Conservation (phyloP, 495 filamentous ascomycete species). For the Tricharina praecox region DNA sequence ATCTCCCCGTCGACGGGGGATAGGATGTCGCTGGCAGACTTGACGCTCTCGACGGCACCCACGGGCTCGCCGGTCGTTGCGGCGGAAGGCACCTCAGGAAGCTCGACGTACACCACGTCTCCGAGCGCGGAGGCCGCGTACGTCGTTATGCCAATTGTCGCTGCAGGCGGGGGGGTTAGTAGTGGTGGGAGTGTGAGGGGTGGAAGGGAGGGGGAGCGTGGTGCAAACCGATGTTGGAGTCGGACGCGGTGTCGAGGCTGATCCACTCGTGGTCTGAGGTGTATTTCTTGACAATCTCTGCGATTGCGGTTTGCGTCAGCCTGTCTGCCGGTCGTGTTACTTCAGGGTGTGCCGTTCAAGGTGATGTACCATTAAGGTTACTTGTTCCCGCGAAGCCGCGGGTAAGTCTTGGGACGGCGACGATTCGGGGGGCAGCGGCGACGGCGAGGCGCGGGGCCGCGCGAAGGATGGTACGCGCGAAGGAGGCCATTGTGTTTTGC, state of each 20-base stretch:
- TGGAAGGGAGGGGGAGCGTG: conserved; percentile 1
- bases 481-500: too few relatives aligned
- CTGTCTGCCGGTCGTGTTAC: too few relatives aligned
- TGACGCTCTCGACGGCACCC: conserved; percentile 93
- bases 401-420: too few relatives aligned
- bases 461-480: too few relatives aligned
- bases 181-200: background rate
- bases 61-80: conserved; percentile 58
- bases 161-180: conserved; percentile 27
- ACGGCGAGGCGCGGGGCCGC: too few relatives aligned
- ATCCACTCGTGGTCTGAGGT: conserved; percentile 98
- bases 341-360: too few relatives aligned
- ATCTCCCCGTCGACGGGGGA: conserved; percentile 67
- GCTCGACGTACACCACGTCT: conserved; percentile 93
- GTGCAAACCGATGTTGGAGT: conserved; percentile 32
- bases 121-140: conserved; percentile 84
- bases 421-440: too few relatives aligned
- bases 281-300: conserved; percentile 51
- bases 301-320: too few relatives aligned
- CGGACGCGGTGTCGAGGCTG: conserved; percentile 57
- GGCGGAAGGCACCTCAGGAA: conserved; percentile 48
- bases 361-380: too few relatives aligned
- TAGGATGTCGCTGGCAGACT: conserved; percentile 91
- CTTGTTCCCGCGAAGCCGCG: too few relatives aligned
- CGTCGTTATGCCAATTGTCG: conserved; percentile 69